Conservation (phyloP, 1,284 basidiomycete genomes). For the Heterobasidion irregulare region DNA sequence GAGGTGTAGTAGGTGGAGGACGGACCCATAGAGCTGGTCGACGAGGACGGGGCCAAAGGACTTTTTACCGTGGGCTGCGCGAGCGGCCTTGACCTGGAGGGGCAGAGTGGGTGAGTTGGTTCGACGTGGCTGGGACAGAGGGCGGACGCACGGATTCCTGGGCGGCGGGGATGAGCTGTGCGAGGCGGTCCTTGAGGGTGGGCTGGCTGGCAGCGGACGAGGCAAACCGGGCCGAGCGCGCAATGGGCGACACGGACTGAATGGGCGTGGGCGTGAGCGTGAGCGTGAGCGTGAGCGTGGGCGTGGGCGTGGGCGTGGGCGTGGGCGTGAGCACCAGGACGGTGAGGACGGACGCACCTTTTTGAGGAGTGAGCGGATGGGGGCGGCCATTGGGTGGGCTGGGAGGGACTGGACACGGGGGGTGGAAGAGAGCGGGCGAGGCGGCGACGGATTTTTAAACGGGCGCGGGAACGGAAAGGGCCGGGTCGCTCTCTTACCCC, state of each 20-base stretch:
- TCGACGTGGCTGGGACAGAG: too few species aligned
- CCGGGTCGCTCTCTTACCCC: constrained; percentile 4
- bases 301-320: too few species aligned
- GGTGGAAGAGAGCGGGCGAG: background rate
- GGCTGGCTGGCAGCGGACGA: constrained; percentile 62
- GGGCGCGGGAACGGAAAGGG: background rate
- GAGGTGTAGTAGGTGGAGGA: constrained; percentile 1
- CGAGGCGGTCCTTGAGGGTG: constrained; percentile 84
- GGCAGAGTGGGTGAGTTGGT: constrained; percentile 4
- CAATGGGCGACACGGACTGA: constrained; percentile 20
- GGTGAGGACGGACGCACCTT: background rate
- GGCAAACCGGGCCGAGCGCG: constrained; percentile 48
- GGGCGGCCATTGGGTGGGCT: background rate
- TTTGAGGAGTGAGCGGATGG: background rate
- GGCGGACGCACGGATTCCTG: too few species aligned
- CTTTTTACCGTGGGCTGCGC: constrained; percentile 83
- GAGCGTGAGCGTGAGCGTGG: too few species aligned
- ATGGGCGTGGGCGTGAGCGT: too few species aligned
- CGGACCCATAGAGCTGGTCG: constrained; percentile 83
- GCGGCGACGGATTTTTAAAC: background rate
- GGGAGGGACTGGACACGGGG: background rate
- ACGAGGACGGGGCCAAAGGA: constrained; percentile 85
- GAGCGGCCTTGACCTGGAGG: constrained; percentile 71
- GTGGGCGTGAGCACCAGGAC: background rate
- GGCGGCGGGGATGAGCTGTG: constrained; percentile 88